Base-by-base conservation (phyloP, 139 green algal species). In the Mesostigma viride region DNA sequence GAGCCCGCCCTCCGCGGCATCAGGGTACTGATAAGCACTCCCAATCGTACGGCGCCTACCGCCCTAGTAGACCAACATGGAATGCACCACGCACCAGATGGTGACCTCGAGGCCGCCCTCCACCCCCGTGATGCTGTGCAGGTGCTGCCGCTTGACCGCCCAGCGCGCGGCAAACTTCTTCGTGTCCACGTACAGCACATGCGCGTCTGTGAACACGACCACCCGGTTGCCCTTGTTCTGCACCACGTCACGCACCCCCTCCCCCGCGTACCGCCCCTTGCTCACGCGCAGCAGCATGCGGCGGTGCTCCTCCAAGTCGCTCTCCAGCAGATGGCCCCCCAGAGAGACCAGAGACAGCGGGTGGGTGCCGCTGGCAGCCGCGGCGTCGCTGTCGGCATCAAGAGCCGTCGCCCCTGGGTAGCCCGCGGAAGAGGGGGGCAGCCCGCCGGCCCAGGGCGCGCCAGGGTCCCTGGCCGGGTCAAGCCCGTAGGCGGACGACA, bases 211-310 rank as follows among this genome's bases (percentile, higher is more conserved):
- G 62, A 75, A 48, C 0, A 75, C 20, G 45, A 72, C 17, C 1
- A 62, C 69, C 27, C n/a, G 28, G 69, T 53, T 40, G n/a, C 3
- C 28, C 24, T 26, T n/a, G n/a, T 31, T 72, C 27, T 72, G 61
- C 45, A 75, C n/a, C 27, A 58, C 67, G 69, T 75, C 69, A 20
- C 67, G 6, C 3, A 72, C n/a, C 2, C 22, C 20, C 62, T 75
- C 69, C 17, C 31, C 28, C 3, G 45, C 20, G 47, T 65, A 75
- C 8, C 35, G 30, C 2, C 69, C 69, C 36, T 67, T 28, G 31
- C 71, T 26, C 26, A 75, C 33, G 5, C 28, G 20, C 24, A 11
- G 14, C 62, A 75, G 22, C 60, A 72, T 47, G 8, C 30, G 67
- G 17, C 26, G 57, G 58, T 59, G 11, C 20, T 8, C 17, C 48